These are phyloP conservation scores for Globisporangium takayamanum DNA, from an alignment of 352 stramenopile species.

Conservation along the genomic window DNA sequence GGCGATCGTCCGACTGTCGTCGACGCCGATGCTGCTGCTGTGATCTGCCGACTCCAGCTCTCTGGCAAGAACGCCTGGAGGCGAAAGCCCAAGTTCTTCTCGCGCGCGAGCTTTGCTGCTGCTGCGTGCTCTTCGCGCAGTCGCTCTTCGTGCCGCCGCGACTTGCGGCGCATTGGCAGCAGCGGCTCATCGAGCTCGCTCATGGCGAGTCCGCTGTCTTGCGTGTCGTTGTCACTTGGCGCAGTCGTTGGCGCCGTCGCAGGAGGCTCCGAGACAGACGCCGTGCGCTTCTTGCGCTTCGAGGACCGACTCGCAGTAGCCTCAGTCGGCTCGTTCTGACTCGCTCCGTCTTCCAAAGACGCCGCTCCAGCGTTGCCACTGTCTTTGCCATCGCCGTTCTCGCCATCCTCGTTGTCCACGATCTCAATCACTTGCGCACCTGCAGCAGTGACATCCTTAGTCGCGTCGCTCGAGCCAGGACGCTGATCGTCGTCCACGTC, in stretches of 20 bases:
- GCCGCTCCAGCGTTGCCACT: not conserved
- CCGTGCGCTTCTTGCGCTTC: constrained; percentile 8
- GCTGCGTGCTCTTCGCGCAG: constrained; percentile 62
- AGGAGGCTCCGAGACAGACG: constrained; percentile 4
- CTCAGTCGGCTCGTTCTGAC: not conserved
- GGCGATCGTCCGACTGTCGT: constrained; percentile 3
- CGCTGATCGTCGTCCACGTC: constrained; percentile 8
- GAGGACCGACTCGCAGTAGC: not conserved
- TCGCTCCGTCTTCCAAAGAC: not conserved
- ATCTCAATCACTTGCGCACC: not conserved
- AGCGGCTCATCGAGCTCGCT: constrained; percentile 23
- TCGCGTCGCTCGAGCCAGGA: not conserved
- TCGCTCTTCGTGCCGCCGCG: constrained; percentile 55
- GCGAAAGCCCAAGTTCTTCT: constrained; percentile 55
- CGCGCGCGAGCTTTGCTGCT: constrained; percentile 46
- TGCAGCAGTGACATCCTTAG: not conserved
- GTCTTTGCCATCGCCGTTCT: not conserved
- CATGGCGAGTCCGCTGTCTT: constrained; percentile 24
- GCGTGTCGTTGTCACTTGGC: constrained; percentile 37
- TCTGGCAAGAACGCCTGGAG: constrained; percentile 37
- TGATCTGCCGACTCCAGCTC: constrained; percentile 5
- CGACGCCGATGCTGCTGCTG: not conserved
- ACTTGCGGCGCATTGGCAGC: constrained; percentile 42
- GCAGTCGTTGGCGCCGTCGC: not conserved
- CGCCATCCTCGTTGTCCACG: not conserved